phyloP scores from a whole-genome alignment of 495 filamentous ascomycete species.

The Tuber magnatum region DNA sequence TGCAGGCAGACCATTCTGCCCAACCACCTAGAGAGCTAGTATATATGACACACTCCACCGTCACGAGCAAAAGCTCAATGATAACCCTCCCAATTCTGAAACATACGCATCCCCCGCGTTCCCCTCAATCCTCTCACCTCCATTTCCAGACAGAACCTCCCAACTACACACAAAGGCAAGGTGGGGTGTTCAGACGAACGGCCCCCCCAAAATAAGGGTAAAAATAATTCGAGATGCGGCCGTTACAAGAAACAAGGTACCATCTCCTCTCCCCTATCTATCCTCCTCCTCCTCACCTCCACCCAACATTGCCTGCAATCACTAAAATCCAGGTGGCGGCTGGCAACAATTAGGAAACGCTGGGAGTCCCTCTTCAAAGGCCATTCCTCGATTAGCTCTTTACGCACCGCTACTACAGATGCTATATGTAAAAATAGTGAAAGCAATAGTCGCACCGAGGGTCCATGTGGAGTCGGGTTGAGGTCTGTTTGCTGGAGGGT shows the following conservation, averaged over 20 bases:
- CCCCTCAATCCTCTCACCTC: constrained; percentile 4
- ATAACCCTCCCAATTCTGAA: constrained; percentile 1
- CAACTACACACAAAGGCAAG: constrained; percentile 9
- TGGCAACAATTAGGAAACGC: constrained; percentile 18
- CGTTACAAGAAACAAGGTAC: constrained; percentile 25
- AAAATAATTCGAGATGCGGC: constrained; percentile 22
- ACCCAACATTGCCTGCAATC: background rate
- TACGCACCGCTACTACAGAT: constrained; percentile 54
- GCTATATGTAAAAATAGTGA: background rate
- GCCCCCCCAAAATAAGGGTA: constrained; percentile 13
- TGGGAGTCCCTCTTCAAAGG: constrained; percentile 32
- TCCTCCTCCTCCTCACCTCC: background rate
- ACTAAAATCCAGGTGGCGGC: background rate
- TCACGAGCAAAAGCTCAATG: background rate
- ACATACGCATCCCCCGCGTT: constrained; percentile 13
- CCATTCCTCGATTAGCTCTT: constrained; percentile 41
- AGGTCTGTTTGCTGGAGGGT: constrained; percentile 94
- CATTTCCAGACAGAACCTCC: constrained; percentile 1
- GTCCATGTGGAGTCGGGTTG: constrained; percentile 63
- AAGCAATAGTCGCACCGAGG: constrained; percentile 46
- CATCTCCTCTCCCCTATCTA: background rate
- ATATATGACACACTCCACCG: background rate
- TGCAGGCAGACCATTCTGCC: background rate
- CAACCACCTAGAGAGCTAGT: background rate
- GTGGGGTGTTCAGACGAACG: constrained; percentile 11